Percentiles rank a stretch among this genome's conserved stretches.
phyloP scores from a whole-genome alignment of 768 basidiomycete genomes.

The Leucocoprinus leucothites region DNA sequence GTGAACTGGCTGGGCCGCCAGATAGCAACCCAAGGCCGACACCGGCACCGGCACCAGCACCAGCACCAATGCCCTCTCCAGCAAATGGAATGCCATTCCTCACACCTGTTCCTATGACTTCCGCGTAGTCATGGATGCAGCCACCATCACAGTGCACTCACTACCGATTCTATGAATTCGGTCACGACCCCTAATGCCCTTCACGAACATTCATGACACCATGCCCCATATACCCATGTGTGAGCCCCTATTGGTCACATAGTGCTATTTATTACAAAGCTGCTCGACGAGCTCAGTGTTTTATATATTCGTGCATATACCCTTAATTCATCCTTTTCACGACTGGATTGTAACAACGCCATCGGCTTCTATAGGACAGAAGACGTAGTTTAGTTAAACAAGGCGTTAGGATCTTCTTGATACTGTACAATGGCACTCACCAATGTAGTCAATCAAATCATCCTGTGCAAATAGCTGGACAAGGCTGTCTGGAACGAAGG shows the following conservation, averaged over 20 bases:
- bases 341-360: constrained; percentile 37
- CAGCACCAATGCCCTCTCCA: background rate
- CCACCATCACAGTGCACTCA: background rate
- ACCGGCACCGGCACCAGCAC: background rate
- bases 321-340: background rate
- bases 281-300: too few relatives aligned
- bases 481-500: constrained; percentile 22
- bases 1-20: background rate
- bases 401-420: too few relatives aligned
- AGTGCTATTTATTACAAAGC: background rate
- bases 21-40: background rate
- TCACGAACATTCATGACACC: background rate
- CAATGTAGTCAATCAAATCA: constrained; percentile 44
- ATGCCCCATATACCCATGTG: background rate
- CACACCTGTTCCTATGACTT: background rate
- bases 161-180: too few relatives aligned
- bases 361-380: constrained; percentile 37
- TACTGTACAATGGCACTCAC: too few relatives aligned
- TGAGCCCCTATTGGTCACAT: background rate
- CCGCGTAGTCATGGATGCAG: background rate
- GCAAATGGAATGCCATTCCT: constrained; percentile 6
- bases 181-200: too few relatives aligned
- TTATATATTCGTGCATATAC: too few relatives aligned
- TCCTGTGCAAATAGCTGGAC: constrained; percentile 29
- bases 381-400: background rate